Conservation (phyloP, 495 filamentous ascomycete species). For the Aspergillus nanangensis region DNA sequence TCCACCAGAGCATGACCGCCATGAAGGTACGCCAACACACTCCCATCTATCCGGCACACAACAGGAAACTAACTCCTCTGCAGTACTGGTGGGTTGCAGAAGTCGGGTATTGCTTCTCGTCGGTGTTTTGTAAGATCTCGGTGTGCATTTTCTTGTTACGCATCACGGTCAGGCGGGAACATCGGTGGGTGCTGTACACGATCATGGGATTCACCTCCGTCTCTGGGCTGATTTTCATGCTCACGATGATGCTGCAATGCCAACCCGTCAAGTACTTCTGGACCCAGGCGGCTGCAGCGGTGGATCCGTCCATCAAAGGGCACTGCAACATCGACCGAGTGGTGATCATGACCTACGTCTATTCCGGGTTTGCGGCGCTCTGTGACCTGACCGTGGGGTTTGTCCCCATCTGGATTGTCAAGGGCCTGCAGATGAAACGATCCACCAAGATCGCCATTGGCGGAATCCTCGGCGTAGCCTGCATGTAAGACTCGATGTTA, state of each 20-base stretch:
- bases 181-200: conserved; percentile 1
- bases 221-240: conserved; percentile 3
- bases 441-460: conserved; percentile 5
- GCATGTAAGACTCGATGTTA: conserved; percentile 2
- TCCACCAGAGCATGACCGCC: conserved; percentile 1
- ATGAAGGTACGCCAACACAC: conserved; percentile 2
- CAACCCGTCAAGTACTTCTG: conserved; percentile 6
- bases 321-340: conserved; percentile 1
- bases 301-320: not conserved
- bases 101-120: conserved; percentile 3
- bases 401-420: conserved; percentile 8
- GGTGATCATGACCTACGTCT: conserved; percentile 8
- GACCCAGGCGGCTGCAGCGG: not conserved
- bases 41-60: not conserved
- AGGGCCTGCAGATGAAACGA: conserved; percentile 1
- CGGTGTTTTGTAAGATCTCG: conserved; percentile 7
- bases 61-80: not conserved
- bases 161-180: conserved; percentile 1
- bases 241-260: conserved; percentile 5
- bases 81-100: conserved; percentile 10
- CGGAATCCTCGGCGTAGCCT: conserved; percentile 7
- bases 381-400: conserved; percentile 9
- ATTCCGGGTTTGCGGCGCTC: conserved; percentile 5
- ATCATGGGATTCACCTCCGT: not conserved
- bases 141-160: conserved; percentile 7